These are phyloP conservation scores for Teratosphaeria gauchensis DNA, from an alignment of 2,329 filamentous ascomycete genomes.

Conservation along the genomic window DNA sequence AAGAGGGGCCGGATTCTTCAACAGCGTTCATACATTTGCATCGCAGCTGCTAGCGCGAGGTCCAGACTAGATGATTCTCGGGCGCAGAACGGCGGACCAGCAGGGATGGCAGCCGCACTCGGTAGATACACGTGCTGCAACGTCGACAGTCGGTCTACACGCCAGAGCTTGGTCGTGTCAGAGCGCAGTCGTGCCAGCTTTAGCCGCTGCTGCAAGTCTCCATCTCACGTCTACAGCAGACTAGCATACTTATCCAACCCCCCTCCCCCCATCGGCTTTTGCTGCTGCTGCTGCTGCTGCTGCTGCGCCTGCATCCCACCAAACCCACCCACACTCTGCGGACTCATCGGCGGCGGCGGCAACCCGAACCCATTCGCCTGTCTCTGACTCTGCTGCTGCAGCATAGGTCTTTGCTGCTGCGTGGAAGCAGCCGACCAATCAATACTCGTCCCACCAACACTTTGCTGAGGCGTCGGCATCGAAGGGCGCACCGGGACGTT, in stretches of 20 bases:
- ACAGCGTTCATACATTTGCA: no score
- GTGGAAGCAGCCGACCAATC: conserved; percentile 41
- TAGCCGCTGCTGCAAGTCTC: no score
- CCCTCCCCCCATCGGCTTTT: conserved; percentile 6
- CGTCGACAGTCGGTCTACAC: no score
- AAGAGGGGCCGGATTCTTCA: no score
- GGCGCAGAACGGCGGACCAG: no score
- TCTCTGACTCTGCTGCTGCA: not conserved
- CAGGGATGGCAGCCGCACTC: no score
- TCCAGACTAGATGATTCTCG: no score
- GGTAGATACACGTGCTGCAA: no score
- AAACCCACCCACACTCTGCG: not conserved
- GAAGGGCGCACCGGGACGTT: conserved; percentile 12
- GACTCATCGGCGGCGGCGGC: not conserved
- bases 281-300: conserved; percentile 3
- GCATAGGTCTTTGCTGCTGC: conserved; percentile 2
- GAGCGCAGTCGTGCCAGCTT: no score
- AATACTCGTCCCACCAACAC: conserved; percentile 29
- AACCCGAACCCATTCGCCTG: not conserved
- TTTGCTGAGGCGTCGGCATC: conserved; percentile 16
- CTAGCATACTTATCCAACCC: conserved; percentile 62
- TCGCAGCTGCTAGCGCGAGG: no score
- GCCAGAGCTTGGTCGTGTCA: not conserved
- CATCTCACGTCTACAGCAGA: no score
- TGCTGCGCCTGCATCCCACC: not conserved